Percentiles rank a stretch among this genome's conserved stretches.
These are phyloP conservation scores for Byssoonygena ceratinophila DNA, from an alignment of 2,329 filamentous ascomycete genomes.

Conservation along the genomic window DNA sequence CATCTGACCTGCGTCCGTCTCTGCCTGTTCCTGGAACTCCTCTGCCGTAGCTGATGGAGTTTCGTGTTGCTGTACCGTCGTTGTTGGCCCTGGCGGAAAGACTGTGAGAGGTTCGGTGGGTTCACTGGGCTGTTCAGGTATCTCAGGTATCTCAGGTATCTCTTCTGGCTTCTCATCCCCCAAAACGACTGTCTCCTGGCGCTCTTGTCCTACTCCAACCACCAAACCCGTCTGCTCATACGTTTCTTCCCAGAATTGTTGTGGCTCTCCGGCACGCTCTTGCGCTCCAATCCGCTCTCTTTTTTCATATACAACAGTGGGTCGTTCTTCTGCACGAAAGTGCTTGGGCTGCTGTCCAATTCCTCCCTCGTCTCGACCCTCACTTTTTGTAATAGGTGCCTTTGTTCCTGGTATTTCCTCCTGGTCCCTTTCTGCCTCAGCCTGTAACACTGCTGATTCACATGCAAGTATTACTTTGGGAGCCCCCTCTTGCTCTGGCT, in stretches of 20 bases:
- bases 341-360: not conserved
- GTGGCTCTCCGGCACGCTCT: not conserved
- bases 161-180: not conserved
- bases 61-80: not conserved
- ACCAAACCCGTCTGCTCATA: not conserved
- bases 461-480: not conserved
- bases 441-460: constrained; percentile 1
- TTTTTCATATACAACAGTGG: not conserved
- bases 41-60: not conserved
- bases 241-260: not conserved
- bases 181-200: not conserved
- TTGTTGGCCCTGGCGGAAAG: not conserved
- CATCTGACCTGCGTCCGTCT: not conserved
- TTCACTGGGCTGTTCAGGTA: not conserved
- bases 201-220: not conserved
- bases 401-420: not conserved
- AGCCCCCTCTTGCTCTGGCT: not conserved
- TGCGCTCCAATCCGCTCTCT: not conserved
- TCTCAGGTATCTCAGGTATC: not conserved
- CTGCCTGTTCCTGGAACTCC: not conserved
- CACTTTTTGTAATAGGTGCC: not conserved
- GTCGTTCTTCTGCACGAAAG: not conserved
- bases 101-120: not conserved
- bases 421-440: not conserved
- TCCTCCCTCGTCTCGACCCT: not conserved